Conservation (phyloP, 306 rosid genomes). For the Citrullus colocynthis region DNA sequence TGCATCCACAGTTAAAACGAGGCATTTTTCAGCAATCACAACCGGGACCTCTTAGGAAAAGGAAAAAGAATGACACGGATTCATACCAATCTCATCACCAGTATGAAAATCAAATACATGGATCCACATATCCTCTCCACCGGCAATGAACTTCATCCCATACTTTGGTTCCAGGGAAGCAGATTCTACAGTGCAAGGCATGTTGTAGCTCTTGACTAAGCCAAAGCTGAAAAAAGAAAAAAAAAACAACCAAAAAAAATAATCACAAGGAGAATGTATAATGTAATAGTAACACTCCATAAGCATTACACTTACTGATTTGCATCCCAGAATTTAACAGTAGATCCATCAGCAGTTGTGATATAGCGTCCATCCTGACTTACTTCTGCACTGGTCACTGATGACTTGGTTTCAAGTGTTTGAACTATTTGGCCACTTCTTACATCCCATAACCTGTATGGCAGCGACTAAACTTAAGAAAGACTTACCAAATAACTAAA, state of each 20-base stretch:
- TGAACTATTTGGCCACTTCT: conserved; percentile 87
- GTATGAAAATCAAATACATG: conserved; percentile 85
- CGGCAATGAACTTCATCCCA: conserved; percentile 90
- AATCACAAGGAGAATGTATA: neutral
- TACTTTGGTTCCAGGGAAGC: conserved; percentile 89
- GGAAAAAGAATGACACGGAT: neutral
- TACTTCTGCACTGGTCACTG: conserved; percentile 97
- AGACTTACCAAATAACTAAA: neutral
- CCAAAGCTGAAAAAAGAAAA: conserved; percentile 43
- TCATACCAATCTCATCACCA: conserved; percentile 80
- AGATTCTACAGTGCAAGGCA: conserved; percentile 91
- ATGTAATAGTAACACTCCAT: neutral
- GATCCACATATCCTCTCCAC: conserved; percentile 99
- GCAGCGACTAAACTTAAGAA: conserved; percentile 1
- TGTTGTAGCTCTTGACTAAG: conserved; percentile 82
- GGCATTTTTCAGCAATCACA: neutral
- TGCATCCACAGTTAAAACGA: conserved; percentile 27
- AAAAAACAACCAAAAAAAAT: neutral
- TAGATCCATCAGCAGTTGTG: conserved; percentile 87
- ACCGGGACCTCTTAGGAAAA: neutral
- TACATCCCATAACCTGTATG: conserved; percentile 78
- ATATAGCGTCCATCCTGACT: conserved; percentile 97
- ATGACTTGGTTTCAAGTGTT: conserved; percentile 79
- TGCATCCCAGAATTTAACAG: conserved; percentile 98
- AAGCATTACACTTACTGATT: conserved; percentile 51